Evolutionary conservation across 495 filamentous ascomycete species (phyloP).

Genomic region (Podospora fimiseda): DNA sequence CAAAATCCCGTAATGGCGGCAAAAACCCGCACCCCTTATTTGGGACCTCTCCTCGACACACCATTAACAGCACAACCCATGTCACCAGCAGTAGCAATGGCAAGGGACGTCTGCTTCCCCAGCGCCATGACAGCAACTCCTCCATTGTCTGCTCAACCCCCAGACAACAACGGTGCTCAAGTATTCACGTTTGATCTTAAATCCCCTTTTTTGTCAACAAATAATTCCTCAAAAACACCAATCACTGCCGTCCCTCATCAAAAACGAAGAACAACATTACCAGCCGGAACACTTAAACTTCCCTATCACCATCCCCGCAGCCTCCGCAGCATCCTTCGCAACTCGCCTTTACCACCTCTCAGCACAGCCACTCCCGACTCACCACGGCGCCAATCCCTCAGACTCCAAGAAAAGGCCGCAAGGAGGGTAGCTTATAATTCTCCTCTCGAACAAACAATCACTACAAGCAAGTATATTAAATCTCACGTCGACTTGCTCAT

Average conservation of each 20-base stretch:
- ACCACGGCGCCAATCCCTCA: slow-evolving; percentile 39
- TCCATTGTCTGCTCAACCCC: slow-evolving; percentile 41
- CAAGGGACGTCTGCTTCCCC: slow-evolving; percentile 10
- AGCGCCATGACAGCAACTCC: slow-evolving; percentile 38
- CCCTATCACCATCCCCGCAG: slow-evolving; percentile 63
- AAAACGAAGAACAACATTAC: slow-evolving; percentile 35
- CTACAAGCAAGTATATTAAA: slow-evolving; percentile 47
- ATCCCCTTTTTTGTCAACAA: slow-evolving; percentile 5
- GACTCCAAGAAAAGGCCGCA: slow-evolving; percentile 41
- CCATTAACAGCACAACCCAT: slow-evolving; percentile 38
- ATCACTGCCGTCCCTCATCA: slow-evolving; percentile 24
- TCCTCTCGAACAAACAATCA: slow-evolving; percentile 49
- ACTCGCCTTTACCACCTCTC: slow-evolving; percentile 57
- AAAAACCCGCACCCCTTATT: slow-evolving; percentile 25
- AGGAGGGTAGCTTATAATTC: slow-evolving; percentile 49
- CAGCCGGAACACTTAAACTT: slow-evolving; percentile 19
- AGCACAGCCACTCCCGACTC: slow-evolving; percentile 40
- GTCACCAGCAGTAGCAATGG: slow-evolving; percentile 28
- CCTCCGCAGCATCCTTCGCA: slow-evolving; percentile 69
- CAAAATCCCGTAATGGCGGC: slow-evolving; percentile 4
- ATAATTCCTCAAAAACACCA: not conserved
- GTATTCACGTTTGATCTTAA: slow-evolving; percentile 35
- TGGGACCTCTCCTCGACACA: slow-evolving; percentile 39
- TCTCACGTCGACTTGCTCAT: slow-evolving; percentile 50
- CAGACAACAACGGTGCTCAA: slow-evolving; percentile 29